Evolutionary conservation across 2,329 filamentous ascomycete species (phyloP).

Genomic region (Beauveria medogensis): DNA sequence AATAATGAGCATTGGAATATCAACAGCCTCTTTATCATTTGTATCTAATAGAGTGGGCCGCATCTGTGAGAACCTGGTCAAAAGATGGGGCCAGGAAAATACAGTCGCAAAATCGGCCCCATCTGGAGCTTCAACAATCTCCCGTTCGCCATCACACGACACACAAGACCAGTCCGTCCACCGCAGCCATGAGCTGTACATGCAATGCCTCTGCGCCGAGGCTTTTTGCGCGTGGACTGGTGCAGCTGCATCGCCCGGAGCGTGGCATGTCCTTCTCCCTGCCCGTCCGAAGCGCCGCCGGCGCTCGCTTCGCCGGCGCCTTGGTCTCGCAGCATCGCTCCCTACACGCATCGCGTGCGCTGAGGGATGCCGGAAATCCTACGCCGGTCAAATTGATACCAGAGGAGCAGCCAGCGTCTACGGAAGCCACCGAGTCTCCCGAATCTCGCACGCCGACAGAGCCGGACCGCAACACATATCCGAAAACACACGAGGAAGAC

Average conservation of each 20-base stretch:
- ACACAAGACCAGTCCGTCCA: background rate
- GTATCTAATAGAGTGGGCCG: background rate
- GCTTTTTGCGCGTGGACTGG: conserved; percentile 40
- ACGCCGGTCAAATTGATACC: background rate
- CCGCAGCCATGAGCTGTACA: conserved; percentile 36
- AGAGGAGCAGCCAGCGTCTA: background rate
- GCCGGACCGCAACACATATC: background rate
- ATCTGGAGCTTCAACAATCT: background rate
- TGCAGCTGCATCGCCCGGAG: conserved; percentile 30
- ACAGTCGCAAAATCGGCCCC: background rate
- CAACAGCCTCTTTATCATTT: background rate
- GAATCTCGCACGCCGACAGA: background rate
- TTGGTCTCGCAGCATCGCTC: background rate
- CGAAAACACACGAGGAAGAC: background rate
- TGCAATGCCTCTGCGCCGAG: conserved; percentile 38
- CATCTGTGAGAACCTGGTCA: background rate
- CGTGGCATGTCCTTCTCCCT: background rate
- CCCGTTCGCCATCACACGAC: conserved; percentile 9
- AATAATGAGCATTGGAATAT: background rate
- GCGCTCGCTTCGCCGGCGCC: background rate
- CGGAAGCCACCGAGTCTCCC: background rate
- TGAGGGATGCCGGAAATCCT: background rate
- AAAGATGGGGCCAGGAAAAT: background rate
- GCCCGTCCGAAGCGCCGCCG: background rate
- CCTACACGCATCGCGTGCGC: background rate